Evolutionary conservation across 805 yeast species (phyloP).

Genomic region (Candida sakaeoensis): DNA sequence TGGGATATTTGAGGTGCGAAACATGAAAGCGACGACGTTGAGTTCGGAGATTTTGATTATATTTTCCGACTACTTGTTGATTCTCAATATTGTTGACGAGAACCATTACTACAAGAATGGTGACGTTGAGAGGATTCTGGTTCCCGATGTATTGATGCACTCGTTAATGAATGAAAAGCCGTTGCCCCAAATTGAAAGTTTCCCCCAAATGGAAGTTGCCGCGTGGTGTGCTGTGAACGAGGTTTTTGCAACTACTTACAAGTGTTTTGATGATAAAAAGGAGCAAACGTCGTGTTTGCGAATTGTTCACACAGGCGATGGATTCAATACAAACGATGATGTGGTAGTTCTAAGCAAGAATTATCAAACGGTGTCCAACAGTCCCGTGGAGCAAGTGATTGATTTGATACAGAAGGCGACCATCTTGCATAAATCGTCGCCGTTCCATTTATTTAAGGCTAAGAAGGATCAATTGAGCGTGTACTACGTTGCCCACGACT

Average conservation of each 20-base stretch:
- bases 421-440: conserved; percentile 71
- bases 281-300: conserved; percentile 25
- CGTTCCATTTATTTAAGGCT: conserved; percentile 78
- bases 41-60: conserved; percentile 57
- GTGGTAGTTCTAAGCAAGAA: conserved; percentile 19
- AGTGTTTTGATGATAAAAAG: conserved; percentile 14
- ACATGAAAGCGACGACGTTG: conserved; percentile 15
- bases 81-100: conserved; percentile 52
- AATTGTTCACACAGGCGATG: conserved; percentile 24
- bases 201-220: conserved; percentile 68
- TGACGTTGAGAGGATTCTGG: conserved; percentile 45
- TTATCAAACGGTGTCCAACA: conserved; percentile 22
- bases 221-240: conserved; percentile 64
- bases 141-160: conserved; percentile 84
- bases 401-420: conserved; percentile 64
- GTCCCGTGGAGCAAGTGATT: conserved; percentile 21
- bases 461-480: conserved; percentile 29
- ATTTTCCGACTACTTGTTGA: conserved; percentile 75
- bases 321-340: conserved; percentile 22
- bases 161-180: conserved; percentile 85
- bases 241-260: conserved; percentile 47
- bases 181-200: conserved; percentile 39
- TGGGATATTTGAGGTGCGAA: conserved; percentile 52
- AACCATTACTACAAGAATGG: conserved; percentile 26
- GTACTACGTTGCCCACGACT: conserved; percentile 71